phyloP scores from a whole-genome alignment of 2,329 filamentous ascomycete genomes.

The Aspergillus bombycis region DNA sequence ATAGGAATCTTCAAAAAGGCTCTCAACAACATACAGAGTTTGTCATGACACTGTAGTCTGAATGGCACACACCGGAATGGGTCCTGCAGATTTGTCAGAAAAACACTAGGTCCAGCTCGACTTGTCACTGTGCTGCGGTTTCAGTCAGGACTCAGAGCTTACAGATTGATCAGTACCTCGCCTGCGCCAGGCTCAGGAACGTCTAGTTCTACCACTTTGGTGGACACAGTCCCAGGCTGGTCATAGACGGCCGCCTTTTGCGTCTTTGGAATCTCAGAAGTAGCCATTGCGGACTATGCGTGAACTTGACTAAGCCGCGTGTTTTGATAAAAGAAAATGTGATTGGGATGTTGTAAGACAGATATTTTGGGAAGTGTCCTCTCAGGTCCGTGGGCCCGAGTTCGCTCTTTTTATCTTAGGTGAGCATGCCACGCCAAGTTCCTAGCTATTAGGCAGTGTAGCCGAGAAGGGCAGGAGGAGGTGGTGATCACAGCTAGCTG shows the following conservation, averaged over 20 bases:
- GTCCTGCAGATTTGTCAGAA: conserved; percentile 44
- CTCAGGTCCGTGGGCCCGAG: neutral
- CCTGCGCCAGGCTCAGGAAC: conserved; percentile 66
- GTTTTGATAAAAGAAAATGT: neutral
- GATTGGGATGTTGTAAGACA: neutral
- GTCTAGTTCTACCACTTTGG: conserved; percentile 65
- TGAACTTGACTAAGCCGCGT: neutral
- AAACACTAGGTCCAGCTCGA: neutral
- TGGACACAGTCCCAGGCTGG: conserved; percentile 66
- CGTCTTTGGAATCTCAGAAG: conserved; percentile 56
- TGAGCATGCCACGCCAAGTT: neutral
- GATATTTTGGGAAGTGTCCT: neutral
- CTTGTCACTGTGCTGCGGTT: neutral
- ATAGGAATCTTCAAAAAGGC: neutral
- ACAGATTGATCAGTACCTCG: conserved; percentile 66
- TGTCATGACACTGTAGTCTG: conserved; percentile 61
- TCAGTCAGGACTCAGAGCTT: conserved; percentile 23
- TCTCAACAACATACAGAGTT: conserved; percentile 36
- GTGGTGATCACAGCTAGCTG: neutral
- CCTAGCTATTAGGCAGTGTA: neutral
- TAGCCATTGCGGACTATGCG: conserved; percentile 31
- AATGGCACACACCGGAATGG: conserved; percentile 68
- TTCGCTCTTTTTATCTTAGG: neutral
- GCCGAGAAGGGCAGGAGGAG: neutral
- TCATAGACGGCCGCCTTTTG: conserved; percentile 69